A percentile compares a stretch with the other conserved stretches of the same genome.
Conservation (phyloP, 2,329 filamentous ascomycete species). For the Trichoderma simmonsii region DNA sequence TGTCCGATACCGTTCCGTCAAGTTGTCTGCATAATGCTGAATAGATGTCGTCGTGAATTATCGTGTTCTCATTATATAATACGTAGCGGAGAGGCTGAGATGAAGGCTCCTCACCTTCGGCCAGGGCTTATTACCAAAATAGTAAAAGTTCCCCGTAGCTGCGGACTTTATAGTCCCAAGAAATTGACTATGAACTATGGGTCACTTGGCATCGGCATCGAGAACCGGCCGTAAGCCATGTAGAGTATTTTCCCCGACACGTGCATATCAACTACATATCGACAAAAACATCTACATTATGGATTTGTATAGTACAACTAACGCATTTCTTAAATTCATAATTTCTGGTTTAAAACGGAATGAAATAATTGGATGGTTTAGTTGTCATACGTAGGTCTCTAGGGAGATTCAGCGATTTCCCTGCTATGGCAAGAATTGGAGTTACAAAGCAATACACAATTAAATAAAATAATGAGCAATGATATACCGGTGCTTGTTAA, state of each 20-base stretch:
- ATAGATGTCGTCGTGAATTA: not conserved
- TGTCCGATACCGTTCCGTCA: not conserved
- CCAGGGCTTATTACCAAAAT: not conserved
- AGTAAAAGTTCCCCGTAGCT: not conserved
- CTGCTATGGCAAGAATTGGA: not conserved
- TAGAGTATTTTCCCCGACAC: not conserved
- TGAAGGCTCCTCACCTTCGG: not conserved
- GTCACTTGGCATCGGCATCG: not conserved
- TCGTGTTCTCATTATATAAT: not conserved
- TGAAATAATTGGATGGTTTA: not conserved
- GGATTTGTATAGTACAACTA: not conserved
- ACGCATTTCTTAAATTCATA: not conserved
- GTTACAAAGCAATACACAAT: not conserved
- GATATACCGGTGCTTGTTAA: not conserved
- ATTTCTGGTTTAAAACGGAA: not conserved
- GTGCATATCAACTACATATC: not conserved
- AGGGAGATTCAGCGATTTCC: fast-evolving
- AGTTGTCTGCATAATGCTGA: not conserved
- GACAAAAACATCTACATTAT: not conserved
- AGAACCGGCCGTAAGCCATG: not conserved
- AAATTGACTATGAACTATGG: not conserved
- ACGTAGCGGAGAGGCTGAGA: not conserved
- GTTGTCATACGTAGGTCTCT: not conserved
- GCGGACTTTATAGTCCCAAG: not conserved
- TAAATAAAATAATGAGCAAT: not conserved